These are phyloP conservation scores for Penicillium lagena DNA, from an alignment of 495 filamentous ascomycete species.

Conservation along the genomic window DNA sequence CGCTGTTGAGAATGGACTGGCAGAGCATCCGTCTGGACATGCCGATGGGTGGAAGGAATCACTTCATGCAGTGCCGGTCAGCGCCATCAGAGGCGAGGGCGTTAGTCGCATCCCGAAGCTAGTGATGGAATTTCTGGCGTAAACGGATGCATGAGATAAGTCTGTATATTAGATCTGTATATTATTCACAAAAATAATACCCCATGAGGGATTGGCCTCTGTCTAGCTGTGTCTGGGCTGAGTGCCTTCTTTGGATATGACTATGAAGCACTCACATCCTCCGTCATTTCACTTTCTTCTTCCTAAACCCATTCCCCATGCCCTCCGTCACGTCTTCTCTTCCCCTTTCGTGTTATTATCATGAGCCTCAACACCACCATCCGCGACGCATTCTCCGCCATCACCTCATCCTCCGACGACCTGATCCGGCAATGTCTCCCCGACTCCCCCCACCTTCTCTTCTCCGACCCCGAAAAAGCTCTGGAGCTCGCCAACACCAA, in stretches of 20 bases:
- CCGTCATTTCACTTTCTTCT: too few species aligned
- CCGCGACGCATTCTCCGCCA: conserved; percentile 18
- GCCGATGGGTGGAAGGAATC: conserved; percentile 59
- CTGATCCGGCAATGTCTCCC: conserved; percentile 35
- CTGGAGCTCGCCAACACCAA: conserved; percentile 48
- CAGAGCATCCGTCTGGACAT: conserved; percentile 65
- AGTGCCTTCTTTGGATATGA: too few species aligned
- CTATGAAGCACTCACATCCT: too few species aligned
- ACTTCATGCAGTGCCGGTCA: conserved; percentile 71
- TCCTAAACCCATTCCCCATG: too few species aligned
- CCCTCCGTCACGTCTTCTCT: too few species aligned
- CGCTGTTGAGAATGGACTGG: conserved; percentile 47
- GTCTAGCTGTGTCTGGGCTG: too few species aligned
- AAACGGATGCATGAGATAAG: background rate
- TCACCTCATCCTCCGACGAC: conserved; percentile 29
- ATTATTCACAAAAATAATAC: background rate
- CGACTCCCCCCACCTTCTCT: conserved; percentile 20
- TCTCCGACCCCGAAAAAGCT: conserved; percentile 25
- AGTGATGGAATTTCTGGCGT: conserved; percentile 67
- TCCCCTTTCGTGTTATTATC: too few species aligned
- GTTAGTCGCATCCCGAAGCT: conserved; percentile 71
- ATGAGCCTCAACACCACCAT: conserved; percentile 16
- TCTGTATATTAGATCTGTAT: conserved; percentile 4
- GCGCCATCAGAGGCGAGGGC: conserved; percentile 80
- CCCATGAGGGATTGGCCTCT: too few species aligned